phyloP scores from a whole-genome alignment of 257 asterid genomes.

The Penstemon davidsonii region DNA sequence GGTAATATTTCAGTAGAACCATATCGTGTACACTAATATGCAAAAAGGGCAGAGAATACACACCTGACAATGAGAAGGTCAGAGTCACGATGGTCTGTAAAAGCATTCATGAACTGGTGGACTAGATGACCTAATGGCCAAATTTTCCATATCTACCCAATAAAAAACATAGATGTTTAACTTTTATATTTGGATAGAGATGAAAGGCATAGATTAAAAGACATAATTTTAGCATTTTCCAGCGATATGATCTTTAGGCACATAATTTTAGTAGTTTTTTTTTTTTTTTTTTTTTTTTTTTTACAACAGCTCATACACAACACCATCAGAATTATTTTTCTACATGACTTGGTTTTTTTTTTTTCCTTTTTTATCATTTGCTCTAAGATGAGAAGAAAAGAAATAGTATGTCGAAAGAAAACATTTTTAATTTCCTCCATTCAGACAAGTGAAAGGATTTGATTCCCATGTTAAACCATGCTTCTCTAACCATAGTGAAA shows the following conservation, averaged over 20 bases:
- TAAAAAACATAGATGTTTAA: conserved; percentile 24
- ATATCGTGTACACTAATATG: conserved; percentile 7
- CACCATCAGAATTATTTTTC: background rate
- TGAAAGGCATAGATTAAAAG: background rate
- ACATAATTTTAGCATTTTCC: background rate
- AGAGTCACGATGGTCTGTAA: conserved; percentile 98
- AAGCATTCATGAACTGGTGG: conserved; percentile 94
- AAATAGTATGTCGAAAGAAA: background rate
- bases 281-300: background rate
- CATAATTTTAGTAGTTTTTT: no score
- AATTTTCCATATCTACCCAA: conserved; percentile 80
- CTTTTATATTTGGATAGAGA: background rate
- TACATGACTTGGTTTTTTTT: background rate
- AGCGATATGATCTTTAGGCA: background rate
- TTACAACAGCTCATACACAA: background rate
- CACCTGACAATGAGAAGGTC: conserved; percentile 95
- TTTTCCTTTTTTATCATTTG: background rate
- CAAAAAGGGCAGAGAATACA: background rate
- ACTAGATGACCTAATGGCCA: conserved; percentile 91
- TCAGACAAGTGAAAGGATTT: conserved; percentile 2
- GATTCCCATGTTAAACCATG: background rate
- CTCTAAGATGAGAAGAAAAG: background rate
- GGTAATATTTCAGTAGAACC: conserved; percentile 20
- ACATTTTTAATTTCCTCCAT: conserved; percentile 7
- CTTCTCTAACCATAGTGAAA: conserved; percentile 11